Evolutionary conservation across 2,329 filamentous ascomycete species (phyloP).

Genomic region (Balansia obtecta): DNA sequence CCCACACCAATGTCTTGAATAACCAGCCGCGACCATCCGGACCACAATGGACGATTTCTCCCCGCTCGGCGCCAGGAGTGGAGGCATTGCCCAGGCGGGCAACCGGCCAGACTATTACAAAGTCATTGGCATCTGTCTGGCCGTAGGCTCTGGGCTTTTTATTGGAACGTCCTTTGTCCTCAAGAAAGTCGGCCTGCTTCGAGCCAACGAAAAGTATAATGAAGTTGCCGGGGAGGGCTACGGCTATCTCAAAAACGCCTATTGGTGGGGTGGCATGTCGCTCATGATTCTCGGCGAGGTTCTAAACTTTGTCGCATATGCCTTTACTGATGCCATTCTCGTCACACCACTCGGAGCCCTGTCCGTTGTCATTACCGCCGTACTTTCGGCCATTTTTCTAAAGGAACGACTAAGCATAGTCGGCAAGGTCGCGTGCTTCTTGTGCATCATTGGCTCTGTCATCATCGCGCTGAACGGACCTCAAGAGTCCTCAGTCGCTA

Average conservation of each 20-base stretch:
- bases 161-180: slow-evolving; percentile 92
- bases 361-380: slow-evolving; percentile 82
- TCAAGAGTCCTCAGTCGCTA: slow-evolving; percentile 66
- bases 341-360: slow-evolving; percentile 87
- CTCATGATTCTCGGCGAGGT: slow-evolving; percentile 95
- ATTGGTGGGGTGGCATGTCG: slow-evolving; percentile 93
- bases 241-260: slow-evolving; percentile 88
- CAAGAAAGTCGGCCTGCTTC: slow-evolving; percentile 85
- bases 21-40: not conserved
- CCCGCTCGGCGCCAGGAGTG: not conserved
- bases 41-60: not conserved
- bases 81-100: not conserved
- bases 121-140: slow-evolving; percentile 72
- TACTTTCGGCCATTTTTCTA: slow-evolving; percentile 86
- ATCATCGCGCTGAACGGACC: slow-evolving; percentile 94
- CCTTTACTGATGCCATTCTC: slow-evolving; percentile 90
- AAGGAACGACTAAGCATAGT: slow-evolving; percentile 94
- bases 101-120: slow-evolving; percentile 47
- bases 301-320: slow-evolving; percentile 95
- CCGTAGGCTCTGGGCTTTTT: slow-evolving; percentile 77
- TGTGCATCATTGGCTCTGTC: slow-evolving; percentile 85
- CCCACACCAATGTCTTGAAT: not conserved
- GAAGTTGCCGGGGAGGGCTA: slow-evolving; percentile 94
- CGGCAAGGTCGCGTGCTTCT: slow-evolving; percentile 89
- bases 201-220: slow-evolving; percentile 91